These are phyloP conservation scores for Aureobasidium sp. DNA, from an alignment of 2,329 filamentous ascomycete species.

Conservation along the genomic window DNA sequence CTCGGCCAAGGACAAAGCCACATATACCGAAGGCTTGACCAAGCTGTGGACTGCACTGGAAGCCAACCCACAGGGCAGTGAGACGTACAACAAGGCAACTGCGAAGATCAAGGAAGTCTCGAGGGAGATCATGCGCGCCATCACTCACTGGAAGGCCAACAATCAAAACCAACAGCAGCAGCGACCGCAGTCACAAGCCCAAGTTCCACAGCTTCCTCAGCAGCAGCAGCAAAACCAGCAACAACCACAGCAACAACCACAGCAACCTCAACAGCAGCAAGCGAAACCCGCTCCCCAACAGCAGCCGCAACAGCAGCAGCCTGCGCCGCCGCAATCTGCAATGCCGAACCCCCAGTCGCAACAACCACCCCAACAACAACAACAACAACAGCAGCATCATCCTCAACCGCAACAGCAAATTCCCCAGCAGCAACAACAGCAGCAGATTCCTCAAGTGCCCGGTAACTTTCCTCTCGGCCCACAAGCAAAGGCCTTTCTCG, in stretches of 20 bases:
- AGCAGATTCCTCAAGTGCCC: constrained; percentile 21
- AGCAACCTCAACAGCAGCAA: constrained; percentile 16
- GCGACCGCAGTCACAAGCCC: not conserved
- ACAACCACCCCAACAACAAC: constrained; percentile 18
- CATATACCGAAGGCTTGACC: constrained; percentile 13
- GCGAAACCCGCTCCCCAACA: constrained; percentile 15
- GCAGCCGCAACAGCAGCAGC: constrained; percentile 10
- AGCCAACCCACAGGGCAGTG: constrained; percentile 12
- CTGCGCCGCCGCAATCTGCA: not conserved
- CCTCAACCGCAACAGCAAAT: constrained; percentile 15
- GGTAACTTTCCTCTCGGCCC: constrained; percentile 27
- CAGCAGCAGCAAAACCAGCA: constrained; percentile 15
- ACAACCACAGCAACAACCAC: constrained; percentile 14
- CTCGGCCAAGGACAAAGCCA: constrained; percentile 11
- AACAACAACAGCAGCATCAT: constrained; percentile 15
- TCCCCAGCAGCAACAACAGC: constrained; percentile 21
- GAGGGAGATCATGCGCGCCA: constrained; percentile 13
- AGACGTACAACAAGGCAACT: constrained; percentile 16
- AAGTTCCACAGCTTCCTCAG: not conserved
- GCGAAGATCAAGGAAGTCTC: constrained; percentile 19
- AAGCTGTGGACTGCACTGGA: constrained; percentile 17
- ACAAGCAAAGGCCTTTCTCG: constrained; percentile 18
- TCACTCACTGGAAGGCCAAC: constrained; percentile 12
- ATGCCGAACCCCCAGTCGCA: constrained; percentile 19
- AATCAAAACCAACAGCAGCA: constrained; percentile 8